phyloP scores from a whole-genome alignment of 2,329 filamentous ascomycete genomes.

The Onygenales sp. region DNA sequence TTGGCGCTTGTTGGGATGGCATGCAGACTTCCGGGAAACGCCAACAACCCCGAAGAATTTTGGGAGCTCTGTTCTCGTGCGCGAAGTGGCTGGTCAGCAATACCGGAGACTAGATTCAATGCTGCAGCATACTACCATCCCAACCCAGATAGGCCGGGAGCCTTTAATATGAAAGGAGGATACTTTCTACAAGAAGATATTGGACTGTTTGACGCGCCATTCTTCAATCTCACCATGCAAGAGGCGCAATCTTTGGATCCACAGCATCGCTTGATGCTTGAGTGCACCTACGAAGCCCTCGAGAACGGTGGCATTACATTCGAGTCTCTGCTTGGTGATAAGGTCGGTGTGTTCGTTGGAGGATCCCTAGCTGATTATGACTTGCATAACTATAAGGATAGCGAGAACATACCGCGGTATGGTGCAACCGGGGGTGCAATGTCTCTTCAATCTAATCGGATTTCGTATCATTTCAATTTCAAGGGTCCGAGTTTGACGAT shows the following conservation, averaged over 20 bases:
- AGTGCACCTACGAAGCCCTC: slow-evolving; percentile 61
- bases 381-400: slow-evolving; percentile 15
- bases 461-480: slow-evolving; percentile 20
- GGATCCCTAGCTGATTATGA: slow-evolving; percentile 18
- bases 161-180: background rate
- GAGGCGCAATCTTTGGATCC: slow-evolving; percentile 64
- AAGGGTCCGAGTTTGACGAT: slow-evolving; percentile 19
- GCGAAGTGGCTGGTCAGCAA: slow-evolving; percentile 6
- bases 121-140: slow-evolving; percentile 2
- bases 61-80: slow-evolving; percentile 13
- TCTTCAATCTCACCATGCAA: slow-evolving; percentile 70
- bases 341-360: background rate
- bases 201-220: slow-evolving; percentile 60
- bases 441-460: slow-evolving; percentile 17
- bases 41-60: slow-evolving; percentile 8
- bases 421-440: slow-evolving; percentile 17
- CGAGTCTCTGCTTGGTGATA: background rate
- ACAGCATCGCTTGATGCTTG: slow-evolving; percentile 41
- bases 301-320: slow-evolving; percentile 1
- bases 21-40: slow-evolving; percentile 14
- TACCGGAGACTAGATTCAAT: slow-evolving; percentile 15
- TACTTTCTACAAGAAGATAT: background rate
- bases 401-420: slow-evolving; percentile 15
- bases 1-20: slow-evolving; percentile 16
- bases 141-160: slow-evolving; percentile 1